Base-by-base conservation (phyloP, 805 yeast species). In the Metschnikowia gruessii region DNA sequence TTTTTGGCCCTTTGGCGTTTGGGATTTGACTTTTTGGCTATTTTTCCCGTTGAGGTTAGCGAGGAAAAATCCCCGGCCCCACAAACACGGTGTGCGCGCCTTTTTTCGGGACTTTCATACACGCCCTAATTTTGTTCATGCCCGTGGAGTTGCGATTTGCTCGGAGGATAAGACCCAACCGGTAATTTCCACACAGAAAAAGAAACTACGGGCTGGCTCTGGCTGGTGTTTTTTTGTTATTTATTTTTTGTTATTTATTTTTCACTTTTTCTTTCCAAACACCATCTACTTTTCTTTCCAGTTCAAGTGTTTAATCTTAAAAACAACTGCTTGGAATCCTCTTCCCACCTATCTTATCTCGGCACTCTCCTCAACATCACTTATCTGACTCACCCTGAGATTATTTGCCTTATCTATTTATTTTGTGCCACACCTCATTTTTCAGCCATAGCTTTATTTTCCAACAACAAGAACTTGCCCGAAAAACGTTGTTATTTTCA, bases 81-180 rank as follows among this genome's bases (percentile, higher is more conserved):
- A 39, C 42, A 39, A 41, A 33, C 39, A 26, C 44, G 44, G 44
- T 34, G 34, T 8, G 39, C 39, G 37, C 46, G 41, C 45, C 24
- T 31, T 26, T n/a, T 22, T 15, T 17, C 17, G 11, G 32, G 41
- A n/a, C 26, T 37, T 43, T 7, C 31, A 37, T 34, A 24, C 42
- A 37, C 42, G 28, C 42, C 28, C 34, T 16, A 36, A 43, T 36
- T 37, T 33, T 26, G 15, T 26, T 26, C 28, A 26, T n/a, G 48
- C 48, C 37, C 43, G 48, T 45, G 48, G 40, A 34, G 40, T 43
- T 37, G 45, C 45, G 47, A 24, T 10, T 43, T 43, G 48, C 48
- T 30, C 43, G 37, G 24, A 28, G 43, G 40, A 45, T 26, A 39
- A 45, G 43, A 17, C 43, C 39, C 36, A 17, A 24, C 40, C 37